phyloP scores from a whole-genome alignment of 345 rosid genomes.

The Populus pruinosa region DNA sequence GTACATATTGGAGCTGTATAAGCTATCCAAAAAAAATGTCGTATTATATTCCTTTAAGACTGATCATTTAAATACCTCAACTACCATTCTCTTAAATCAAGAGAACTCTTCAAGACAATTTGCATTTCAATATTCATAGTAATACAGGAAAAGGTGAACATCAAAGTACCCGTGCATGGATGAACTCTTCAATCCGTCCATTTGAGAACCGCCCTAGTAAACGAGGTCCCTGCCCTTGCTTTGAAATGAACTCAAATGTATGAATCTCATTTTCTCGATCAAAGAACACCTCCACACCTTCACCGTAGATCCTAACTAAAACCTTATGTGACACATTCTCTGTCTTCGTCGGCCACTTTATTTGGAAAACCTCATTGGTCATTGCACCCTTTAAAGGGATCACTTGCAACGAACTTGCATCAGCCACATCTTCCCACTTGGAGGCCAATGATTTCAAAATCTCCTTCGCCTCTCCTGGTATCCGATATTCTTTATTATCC shows the following conservation, averaged over 20 bases:
- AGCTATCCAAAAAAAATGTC: too few relatives aligned
- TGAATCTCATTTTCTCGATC: slow-evolving; percentile 23
- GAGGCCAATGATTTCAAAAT: slow-evolving; percentile 29
- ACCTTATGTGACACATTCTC: slow-evolving; percentile 16
- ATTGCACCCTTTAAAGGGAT: slow-evolving; percentile 34
- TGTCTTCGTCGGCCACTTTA: slow-evolving; percentile 23
- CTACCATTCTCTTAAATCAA: background rate
- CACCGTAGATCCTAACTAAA: slow-evolving; percentile 32
- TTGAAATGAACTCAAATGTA: slow-evolving; percentile 35
- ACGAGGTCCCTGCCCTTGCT: slow-evolving; percentile 35
- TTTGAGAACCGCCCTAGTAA: slow-evolving; percentile 25
- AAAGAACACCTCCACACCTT: slow-evolving; percentile 29
- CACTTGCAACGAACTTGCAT: slow-evolving; percentile 23
- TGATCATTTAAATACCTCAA: background rate
- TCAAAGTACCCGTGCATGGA: slow-evolving; percentile 26
- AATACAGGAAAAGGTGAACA: background rate
- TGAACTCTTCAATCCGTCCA: slow-evolving; percentile 36
- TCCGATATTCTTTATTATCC: slow-evolving; percentile 10
- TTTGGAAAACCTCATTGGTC: slow-evolving; percentile 30
- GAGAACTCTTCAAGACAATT: background rate
- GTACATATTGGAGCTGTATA: background rate
- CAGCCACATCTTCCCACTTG: slow-evolving; percentile 26
- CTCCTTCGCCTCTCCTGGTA: slow-evolving; percentile 28
- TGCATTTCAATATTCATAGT: background rate
- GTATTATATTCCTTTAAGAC: background rate